Evolutionary conservation across 805 yeast genomes (phyloP).

Genomic region (Candida lessepsii): DNA sequence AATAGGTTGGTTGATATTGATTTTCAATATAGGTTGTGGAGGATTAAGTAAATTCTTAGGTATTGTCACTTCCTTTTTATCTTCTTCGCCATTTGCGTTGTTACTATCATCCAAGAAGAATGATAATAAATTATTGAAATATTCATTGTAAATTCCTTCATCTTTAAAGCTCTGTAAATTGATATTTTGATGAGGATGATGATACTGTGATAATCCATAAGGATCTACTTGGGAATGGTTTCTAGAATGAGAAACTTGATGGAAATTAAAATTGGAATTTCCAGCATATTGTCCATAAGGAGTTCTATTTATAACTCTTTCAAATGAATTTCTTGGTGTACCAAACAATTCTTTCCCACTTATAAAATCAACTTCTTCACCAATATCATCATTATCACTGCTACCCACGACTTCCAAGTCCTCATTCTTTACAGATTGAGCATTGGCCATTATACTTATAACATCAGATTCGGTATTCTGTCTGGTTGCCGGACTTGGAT

Average conservation of each 20-base stretch:
- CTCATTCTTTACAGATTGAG: conserved; percentile 27
- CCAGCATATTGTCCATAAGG: conserved; percentile 16
- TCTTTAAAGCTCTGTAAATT: conserved; percentile 19
- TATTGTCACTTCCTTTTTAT: conserved; percentile 11
- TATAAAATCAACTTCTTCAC: conserved; percentile 33
- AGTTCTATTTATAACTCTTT: conserved; percentile 20
- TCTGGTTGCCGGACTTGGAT: conserved; percentile 22
- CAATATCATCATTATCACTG: conserved; percentile 32
- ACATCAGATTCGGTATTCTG: conserved; percentile 45
- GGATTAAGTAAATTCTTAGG: conserved; percentile 49
- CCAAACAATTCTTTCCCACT: conserved; percentile 42
- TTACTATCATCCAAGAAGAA: conserved; percentile 49
- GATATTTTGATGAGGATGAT: conserved; percentile 26
- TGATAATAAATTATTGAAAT: conserved; percentile 45
- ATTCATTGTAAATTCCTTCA: conserved; percentile 33
- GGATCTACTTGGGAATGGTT: conserved; percentile 29
- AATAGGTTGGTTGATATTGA: conserved; percentile 78
- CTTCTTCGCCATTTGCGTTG: conserved; percentile 9
- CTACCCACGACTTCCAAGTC: conserved; percentile 34
- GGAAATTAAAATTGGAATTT: neutral
- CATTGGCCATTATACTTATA: conserved; percentile 28
- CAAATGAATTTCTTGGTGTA: conserved; percentile 38
- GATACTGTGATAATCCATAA: conserved; percentile 42
- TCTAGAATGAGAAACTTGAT: conserved; percentile 12
- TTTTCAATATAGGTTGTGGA: conserved; percentile 52